Evolutionary conservation across 2,329 filamentous ascomycete genomes (phyloP).

Genomic region (Fusarium sp.): DNA sequence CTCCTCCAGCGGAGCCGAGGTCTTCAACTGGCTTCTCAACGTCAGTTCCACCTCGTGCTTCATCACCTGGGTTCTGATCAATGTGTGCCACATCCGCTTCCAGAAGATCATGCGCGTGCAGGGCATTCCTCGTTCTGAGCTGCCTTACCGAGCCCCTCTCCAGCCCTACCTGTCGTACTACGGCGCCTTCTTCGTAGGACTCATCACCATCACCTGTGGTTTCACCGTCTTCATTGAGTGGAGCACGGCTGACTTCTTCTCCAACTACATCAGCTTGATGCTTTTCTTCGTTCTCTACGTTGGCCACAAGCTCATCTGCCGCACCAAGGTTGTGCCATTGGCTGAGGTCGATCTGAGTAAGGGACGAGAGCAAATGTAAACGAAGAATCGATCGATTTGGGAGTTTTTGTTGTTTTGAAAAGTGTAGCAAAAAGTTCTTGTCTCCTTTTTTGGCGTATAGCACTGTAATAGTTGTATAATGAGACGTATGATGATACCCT

Average conservation of each 20-base stretch:
- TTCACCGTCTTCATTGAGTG: slow-evolving; percentile 77
- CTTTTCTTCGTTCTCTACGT: slow-evolving; percentile 70
- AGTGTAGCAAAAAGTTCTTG: slow-evolving; percentile 24
- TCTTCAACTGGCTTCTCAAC: slow-evolving; percentile 81
- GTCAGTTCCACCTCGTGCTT: slow-evolving; percentile 77
- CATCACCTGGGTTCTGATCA: slow-evolving; percentile 77
- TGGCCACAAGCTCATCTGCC: slow-evolving; percentile 68
- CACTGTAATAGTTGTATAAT: slow-evolving; percentile 39
- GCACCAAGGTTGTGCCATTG: slow-evolving; percentile 55
- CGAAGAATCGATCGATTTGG: slow-evolving; percentile 5
- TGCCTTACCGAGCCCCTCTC: slow-evolving; percentile 71
- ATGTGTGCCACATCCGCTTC: slow-evolving; percentile 73
- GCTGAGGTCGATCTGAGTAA: slow-evolving; percentile 53
- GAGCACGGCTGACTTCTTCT: slow-evolving; percentile 71
- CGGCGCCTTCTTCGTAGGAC: slow-evolving; percentile 72
- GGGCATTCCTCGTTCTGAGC: slow-evolving; percentile 65
- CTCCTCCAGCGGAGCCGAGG: slow-evolving; percentile 66
- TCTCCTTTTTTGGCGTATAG: slow-evolving; percentile 31
- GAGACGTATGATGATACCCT: slow-evolving; percentile 48
- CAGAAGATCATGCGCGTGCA: slow-evolving; percentile 69
- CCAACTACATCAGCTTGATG: slow-evolving; percentile 73
- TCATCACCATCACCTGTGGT: slow-evolving; percentile 76
- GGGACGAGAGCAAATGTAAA: slow-evolving; percentile 39
- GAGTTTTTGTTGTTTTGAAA: slow-evolving; percentile 21
- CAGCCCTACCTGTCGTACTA: slow-evolving; percentile 75